Evolutionary conservation across 192 early-diverging fungal species (phyloP).

Genomic region (Thoreauomyces humboldtii): DNA sequence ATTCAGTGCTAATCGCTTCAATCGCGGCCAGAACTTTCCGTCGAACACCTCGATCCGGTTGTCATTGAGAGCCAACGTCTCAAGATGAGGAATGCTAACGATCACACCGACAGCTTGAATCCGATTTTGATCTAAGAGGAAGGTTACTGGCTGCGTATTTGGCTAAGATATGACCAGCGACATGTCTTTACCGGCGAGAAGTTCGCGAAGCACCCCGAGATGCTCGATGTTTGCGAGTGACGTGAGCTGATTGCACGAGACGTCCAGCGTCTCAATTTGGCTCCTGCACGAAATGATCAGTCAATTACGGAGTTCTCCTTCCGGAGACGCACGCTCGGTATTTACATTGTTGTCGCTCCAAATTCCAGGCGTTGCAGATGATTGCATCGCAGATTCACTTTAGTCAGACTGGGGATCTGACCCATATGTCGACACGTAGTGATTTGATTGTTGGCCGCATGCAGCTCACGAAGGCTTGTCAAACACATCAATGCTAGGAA

Average conservation of each 20-base stretch:
- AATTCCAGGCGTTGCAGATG: conserved; percentile 10
- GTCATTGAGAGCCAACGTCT: conserved; percentile 14
- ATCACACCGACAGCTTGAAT: not conserved
- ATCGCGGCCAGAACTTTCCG: not conserved
- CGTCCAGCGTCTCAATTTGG: conserved; percentile 21
- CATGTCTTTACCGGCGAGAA: conserved; percentile 21
- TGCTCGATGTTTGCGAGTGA: conserved; percentile 9
- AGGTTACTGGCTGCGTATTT: not conserved
- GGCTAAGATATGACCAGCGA: not conserved
- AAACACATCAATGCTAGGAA: conserved; percentile 6
- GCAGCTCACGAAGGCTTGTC: conserved; percentile 21
- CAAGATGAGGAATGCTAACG: conserved; percentile 1
- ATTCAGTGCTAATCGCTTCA: conserved; percentile 12
- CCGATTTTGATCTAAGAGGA: conserved; percentile 21
- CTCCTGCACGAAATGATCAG: too few relatives aligned
- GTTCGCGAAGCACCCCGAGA: conserved; percentile 11
- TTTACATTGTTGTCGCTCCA: not conserved
- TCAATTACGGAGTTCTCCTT: too few relatives aligned
- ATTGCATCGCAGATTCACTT: conserved; percentile 17
- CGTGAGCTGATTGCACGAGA: conserved; percentile 23
- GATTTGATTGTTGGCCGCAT: conserved; percentile 22
- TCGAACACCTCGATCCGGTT: conserved; percentile 17
- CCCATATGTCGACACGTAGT: not conserved
- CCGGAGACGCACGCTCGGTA: too few relatives aligned
- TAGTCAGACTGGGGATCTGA: conserved; percentile 4